Base-by-base conservation (phyloP, 1,139 yeast species). In the Saccharomyces uvarum region DNA sequence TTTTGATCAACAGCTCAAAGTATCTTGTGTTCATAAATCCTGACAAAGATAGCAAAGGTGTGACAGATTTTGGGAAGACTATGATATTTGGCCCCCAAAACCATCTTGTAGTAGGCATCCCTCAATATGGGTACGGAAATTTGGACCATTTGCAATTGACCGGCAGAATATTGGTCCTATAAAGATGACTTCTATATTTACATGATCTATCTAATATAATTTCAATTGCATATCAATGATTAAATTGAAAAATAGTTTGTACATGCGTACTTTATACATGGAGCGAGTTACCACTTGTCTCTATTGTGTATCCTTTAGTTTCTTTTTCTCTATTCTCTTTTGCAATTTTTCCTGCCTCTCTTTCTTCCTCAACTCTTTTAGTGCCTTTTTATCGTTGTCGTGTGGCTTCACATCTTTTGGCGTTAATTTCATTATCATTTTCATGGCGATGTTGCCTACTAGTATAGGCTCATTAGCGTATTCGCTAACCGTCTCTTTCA, bases 31-130 rank as follows among this genome's bases (percentile, higher is more conserved):
- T 49, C 53, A 52, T 31, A 48, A 60, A 57, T 38, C 55, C 49
- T 2, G 51, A 47, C 50, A 49, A 1, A 16, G 49, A 49, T 8
- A 54, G 51, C 11, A 59, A 59, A 13, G 76, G 75, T 2, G 69
- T 67, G 48, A 62, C 72, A 6, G 78, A 76, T 14, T 78, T 76
- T 62, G 83, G 82, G 0, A 59, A 66, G 8, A 56, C 72, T 0
- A 44, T 78, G 13, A 70, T 64, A 8, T 21, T 52, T 2, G 64
- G 64, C 1, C 61, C 62, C 24, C 55, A 60, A 3, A 54, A 65
- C 0, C 68, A 64, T 33, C 46, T 80, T 28, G 67, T 75, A 6
- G 69, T 78, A 4, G 82, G 84, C 1, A 72, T 76, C 67, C 82
- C 84, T 1, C 69, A 70, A 46, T 76, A 65, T 58, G 77, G 79